Conservation (phyloP, 2,329 filamentous ascomycete species). For the Aspergillus fructus region DNA sequence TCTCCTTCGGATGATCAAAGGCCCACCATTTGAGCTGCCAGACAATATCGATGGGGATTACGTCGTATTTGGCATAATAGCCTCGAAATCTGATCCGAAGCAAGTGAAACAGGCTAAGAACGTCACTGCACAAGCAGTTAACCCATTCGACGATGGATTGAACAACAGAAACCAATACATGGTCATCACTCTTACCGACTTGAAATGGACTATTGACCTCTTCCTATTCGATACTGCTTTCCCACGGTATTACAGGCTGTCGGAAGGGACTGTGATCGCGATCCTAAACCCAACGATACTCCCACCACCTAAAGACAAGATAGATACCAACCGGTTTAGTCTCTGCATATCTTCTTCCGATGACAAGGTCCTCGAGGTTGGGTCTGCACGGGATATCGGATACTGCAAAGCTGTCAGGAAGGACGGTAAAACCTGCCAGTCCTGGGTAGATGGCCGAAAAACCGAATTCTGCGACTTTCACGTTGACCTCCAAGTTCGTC, state of each 20-base stretch:
- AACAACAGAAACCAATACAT: slow-evolving; percentile 77
- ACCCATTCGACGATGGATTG: slow-evolving; percentile 54
- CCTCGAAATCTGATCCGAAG: slow-evolving; percentile 81
- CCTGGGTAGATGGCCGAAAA: slow-evolving; percentile 84
- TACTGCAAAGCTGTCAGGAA: slow-evolving; percentile 84
- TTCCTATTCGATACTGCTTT: slow-evolving; percentile 92
- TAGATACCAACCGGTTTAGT: slow-evolving; percentile 80
- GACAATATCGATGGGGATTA: slow-evolving; percentile 83
- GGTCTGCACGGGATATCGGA: slow-evolving; percentile 77
- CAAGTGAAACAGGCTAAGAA: slow-evolving; percentile 52
- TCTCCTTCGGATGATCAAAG: slow-evolving; percentile 75
- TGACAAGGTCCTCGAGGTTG: slow-evolving; percentile 88
- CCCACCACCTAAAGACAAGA: slow-evolving; percentile 73
- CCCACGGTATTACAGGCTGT: slow-evolving; percentile 90
- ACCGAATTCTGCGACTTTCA: slow-evolving; percentile 94
- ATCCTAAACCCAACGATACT: slow-evolving; percentile 90
- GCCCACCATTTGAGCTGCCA: slow-evolving; percentile 74
- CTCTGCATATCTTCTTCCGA: slow-evolving; percentile 81
- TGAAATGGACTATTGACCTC: slow-evolving; percentile 87
- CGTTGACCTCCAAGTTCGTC: slow-evolving; percentile 75
- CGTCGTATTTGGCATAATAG: slow-evolving; percentile 84
- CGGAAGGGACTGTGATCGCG: slow-evolving; percentile 84
- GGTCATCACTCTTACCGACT: slow-evolving; percentile 81
- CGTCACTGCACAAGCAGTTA: slow-evolving; percentile 40
- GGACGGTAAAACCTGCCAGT: slow-evolving; percentile 75